Conservation (phyloP, 768 basidiomycete species). For the Psilocybe cyanescens region DNA sequence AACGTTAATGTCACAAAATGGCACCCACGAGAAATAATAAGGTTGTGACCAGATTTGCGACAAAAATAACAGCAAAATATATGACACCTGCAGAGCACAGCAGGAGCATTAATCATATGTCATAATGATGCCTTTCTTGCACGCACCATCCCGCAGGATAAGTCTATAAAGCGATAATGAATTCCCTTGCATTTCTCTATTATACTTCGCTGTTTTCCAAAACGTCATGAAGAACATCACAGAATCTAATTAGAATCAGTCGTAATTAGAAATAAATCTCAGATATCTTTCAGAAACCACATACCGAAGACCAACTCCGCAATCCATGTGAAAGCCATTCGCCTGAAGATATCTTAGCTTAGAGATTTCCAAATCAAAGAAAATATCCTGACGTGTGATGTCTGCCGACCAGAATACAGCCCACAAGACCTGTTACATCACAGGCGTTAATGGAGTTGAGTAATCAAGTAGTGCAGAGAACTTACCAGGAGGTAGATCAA, state of each 20-base stretch:
- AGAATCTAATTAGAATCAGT: conserved; percentile 26
- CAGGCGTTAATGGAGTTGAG: not conserved
- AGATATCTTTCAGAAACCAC: not conserved
- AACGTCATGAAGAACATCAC: conserved; percentile 34
- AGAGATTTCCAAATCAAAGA: not conserved
- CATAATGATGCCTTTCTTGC: too few relatives aligned
- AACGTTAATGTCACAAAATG: not conserved
- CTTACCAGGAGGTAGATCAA: conserved; percentile 34
- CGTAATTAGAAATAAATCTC: not conserved
- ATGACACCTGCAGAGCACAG: conserved; percentile 27
- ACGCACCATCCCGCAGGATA: conserved; percentile 37
- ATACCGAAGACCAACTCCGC: conserved; percentile 39
- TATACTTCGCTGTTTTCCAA: conserved; percentile 26
- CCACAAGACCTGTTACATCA: conserved; percentile 30
- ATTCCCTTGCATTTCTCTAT: conserved; percentile 16
- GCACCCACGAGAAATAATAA: conserved; percentile 34
- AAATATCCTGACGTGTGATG: conserved; percentile 25
- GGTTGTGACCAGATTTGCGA: conserved; percentile 34
- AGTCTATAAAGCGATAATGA: conserved; percentile 27
- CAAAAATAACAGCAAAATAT: conserved; percentile 38
- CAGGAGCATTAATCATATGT: too few relatives aligned
- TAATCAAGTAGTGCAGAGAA: not conserved
- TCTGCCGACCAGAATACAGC: conserved; percentile 39
- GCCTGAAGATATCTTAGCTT: conserved; percentile 21
- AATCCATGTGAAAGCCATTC: conserved; percentile 39